Evolutionary conservation across 192 early-diverging fungal species (phyloP).

Genomic region (Globomyces pollinis-pini): DNA sequence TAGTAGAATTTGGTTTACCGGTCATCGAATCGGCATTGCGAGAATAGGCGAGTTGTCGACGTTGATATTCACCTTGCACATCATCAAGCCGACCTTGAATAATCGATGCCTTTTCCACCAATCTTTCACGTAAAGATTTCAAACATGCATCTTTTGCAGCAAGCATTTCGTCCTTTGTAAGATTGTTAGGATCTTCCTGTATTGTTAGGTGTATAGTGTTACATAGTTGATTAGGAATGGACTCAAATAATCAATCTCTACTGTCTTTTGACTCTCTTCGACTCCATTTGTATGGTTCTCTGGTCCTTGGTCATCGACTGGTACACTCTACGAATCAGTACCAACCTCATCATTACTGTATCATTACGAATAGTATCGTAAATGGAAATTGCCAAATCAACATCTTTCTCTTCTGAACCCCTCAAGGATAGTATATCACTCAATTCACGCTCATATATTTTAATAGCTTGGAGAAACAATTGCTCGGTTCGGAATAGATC

Average conservation of each 20-base stretch:
- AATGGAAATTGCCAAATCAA: conserved; percentile 36
- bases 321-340: conserved; percentile 32
- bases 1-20: no score
- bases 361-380: conserved; percentile 54
- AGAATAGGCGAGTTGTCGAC: conserved; percentile 42
- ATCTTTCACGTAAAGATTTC: conserved; percentile 39
- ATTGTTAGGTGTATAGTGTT: conserved; percentile 16
- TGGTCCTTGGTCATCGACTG: conserved; percentile 38
- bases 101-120: conserved; percentile 52
- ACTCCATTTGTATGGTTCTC: conserved; percentile 44
- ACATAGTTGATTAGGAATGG: conserved; percentile 54
- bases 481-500: conserved; percentile 36
- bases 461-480: conserved; percentile 38
- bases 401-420: conserved; percentile 39
- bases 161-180: conserved; percentile 36
- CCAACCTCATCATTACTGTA: conserved; percentile 23
- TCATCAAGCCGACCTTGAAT: conserved; percentile 49
- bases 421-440: conserved; percentile 40
- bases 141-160: conserved; percentile 45
- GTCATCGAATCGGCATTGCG: conserved; percentile 52
- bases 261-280: conserved; percentile 42
- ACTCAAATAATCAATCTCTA: conserved; percentile 49
- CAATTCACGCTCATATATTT: conserved; percentile 38
- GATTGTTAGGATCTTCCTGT: conserved; percentile 29
- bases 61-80: conserved; percentile 46